These are phyloP conservation scores for Paraleonurus japonicus DNA, from an alignment of 257 asterid genomes.

Conservation along the genomic window DNA sequence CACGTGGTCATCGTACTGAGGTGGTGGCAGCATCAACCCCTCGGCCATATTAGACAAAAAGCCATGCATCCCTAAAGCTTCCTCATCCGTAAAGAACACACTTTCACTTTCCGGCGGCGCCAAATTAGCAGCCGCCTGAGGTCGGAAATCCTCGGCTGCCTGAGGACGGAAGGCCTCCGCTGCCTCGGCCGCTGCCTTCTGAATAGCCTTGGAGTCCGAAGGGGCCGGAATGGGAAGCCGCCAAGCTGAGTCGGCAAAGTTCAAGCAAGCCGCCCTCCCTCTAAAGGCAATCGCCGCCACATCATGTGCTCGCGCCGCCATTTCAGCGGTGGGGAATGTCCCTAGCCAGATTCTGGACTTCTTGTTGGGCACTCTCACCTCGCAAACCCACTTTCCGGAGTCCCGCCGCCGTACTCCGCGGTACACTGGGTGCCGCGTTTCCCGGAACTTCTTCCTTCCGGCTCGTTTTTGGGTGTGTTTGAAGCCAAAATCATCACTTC, in stretches of 20 bases:
- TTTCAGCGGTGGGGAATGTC: slow-evolving; percentile 57
- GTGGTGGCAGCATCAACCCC: slow-evolving; percentile 62
- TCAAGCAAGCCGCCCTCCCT: slow-evolving; percentile 58
- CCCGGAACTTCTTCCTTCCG: slow-evolving; percentile 61
- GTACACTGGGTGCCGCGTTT: slow-evolving; percentile 72
- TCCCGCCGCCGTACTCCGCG: slow-evolving; percentile 56
- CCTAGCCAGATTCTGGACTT: slow-evolving; percentile 77
- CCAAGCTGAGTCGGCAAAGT: slow-evolving; percentile 71
- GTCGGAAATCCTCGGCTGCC: no score
- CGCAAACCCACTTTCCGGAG: slow-evolving; percentile 72
- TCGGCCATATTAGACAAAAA: slow-evolving; percentile 47
- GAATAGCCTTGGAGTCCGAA: slow-evolving; percentile 49
- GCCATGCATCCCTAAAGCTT: slow-evolving; percentile 41
- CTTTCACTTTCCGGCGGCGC: neutral
- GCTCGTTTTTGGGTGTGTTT: slow-evolving; percentile 56
- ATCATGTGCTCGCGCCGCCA: slow-evolving; percentile 82
- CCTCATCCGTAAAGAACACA: slow-evolving; percentile 38
- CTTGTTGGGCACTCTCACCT: slow-evolving; percentile 68
- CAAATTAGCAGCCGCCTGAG: no score
- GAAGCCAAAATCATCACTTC: slow-evolving; percentile 65
- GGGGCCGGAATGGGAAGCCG: slow-evolving; percentile 53
- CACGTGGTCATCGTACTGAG: slow-evolving; percentile 30
- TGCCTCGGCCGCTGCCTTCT: slow-evolving; percentile 57
- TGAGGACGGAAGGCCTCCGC: slow-evolving; percentile 53
- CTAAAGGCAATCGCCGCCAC: slow-evolving; percentile 66